Evolutionary conservation across 1,139 yeast genomes (phyloP), one percentile per base, ranked within the genome.

Genomic region (Arxiozyma telluris): DNA sequence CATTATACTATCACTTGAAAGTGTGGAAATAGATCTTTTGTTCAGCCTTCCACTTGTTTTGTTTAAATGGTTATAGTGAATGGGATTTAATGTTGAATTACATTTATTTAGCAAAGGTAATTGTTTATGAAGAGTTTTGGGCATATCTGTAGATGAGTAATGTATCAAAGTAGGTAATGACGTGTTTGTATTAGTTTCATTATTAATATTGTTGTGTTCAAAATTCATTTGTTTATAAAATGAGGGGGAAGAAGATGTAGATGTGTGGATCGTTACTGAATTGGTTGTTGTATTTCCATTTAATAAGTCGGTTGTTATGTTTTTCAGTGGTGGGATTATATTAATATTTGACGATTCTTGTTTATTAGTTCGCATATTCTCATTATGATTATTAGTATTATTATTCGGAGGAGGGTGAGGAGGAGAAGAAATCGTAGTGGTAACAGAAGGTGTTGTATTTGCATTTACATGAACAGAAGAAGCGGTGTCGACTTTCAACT

Each of bases 91-190:
- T 55, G 59, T 45, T 52, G 59, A 22, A 53, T 51, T 12, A 55
- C 57, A 45, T 53, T 45, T 59, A 55, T 57, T 55, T 42, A 50
- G 63, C n/a, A 57, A 51, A 44, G 58, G 61, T 21, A 53, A 51
- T 56, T 41, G 51, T 55, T 48, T 50, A 25, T 44, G 41, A 25
- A 44, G 44, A 20, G 44, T 38, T 46, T 27, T 46, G 18, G 49
- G 22, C 41, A 46, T 21, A 17, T 38, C 22, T 11, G 34, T 17
- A 5, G 49, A 27, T 2, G 49, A 34, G 38, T 41, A 46, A 34
- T 46, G 49, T 21, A 46, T 46, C 39, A 46, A 15, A 46, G 42
- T 34, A 18, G 49, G 49, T 46, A 46, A 38, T 21, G 49, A 21
- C 38, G 49, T 18, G 21, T 20, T 34, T 15, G 18, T 18, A 9